Evolutionary conservation across 345 rosid genomes (phyloP).

Genomic region (Brassica juncea): DNA sequence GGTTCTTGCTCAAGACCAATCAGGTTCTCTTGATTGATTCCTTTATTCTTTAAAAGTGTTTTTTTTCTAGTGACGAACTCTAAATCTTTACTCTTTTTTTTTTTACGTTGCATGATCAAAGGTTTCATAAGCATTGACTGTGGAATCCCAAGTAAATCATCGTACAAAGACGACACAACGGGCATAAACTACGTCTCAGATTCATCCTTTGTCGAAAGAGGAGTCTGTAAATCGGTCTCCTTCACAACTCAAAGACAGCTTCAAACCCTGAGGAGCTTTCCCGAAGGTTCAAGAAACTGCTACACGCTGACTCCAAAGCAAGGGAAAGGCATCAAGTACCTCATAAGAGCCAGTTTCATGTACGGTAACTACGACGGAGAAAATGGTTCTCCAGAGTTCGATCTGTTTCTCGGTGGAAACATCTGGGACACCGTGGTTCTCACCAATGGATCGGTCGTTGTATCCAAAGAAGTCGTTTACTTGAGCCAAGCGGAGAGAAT

Average conservation of each 20-base stretch:
- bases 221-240: constrained; percentile 21
- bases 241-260: not conserved
- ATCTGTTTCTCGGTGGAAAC: constrained; percentile 39
- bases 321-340: constrained; percentile 38
- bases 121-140: constrained; percentile 53
- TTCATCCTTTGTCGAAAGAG: constrained; percentile 37
- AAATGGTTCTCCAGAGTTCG: constrained; percentile 32
- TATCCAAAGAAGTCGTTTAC: constrained; percentile 42
- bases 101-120: not conserved
- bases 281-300: constrained; percentile 47
- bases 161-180: constrained; percentile 37
- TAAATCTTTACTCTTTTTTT: not conserved
- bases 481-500: constrained; percentile 11
- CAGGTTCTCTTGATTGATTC: not conserved
- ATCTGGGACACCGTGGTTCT: not conserved
- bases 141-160: constrained; percentile 37
- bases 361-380: constrained; percentile 46
- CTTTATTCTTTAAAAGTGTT: too few species aligned
- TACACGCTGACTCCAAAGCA: constrained; percentile 37
- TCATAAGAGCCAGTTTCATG: constrained; percentile 45
- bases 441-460: not conserved
- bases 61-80: not conserved
- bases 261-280: constrained; percentile 34
- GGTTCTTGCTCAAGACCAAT: not conserved
- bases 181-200: constrained; percentile 47